Base-by-base conservation (phyloP, 2,329 filamentous ascomycete genomes). In the Neurospora sp. region DNA sequence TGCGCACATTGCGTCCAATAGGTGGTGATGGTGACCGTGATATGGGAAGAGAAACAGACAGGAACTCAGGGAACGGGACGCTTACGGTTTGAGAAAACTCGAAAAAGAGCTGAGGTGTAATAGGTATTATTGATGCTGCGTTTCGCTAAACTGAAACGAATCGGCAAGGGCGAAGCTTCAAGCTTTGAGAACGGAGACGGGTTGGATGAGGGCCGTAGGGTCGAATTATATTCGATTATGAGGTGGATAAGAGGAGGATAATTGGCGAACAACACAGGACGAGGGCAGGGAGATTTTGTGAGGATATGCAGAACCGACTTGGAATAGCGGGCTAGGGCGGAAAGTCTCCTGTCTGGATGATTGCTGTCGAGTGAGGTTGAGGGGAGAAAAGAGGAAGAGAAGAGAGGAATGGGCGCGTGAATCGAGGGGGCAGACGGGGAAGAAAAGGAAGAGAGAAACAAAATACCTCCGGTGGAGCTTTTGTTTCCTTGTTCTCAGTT, bases 251-350 rank as follows among this genome's bases (percentile, higher is more conserved):
- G 28, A 58, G 67, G 11, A 38, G 52, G 15, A 17, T 15, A 62
- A 62, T 33, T 62, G 52, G 70, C 69, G 74, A 75, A 75, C 74
- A 74, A 75, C 74, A 75, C 74, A 74, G 72, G 74, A 75, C 74
- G 70, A 40, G 70, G 68, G 33, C 68, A 70, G 67, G 67, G 38
- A 70, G 69, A 70, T 67, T 38, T 43, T 68, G 69, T 62, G 67
- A 66, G 72, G 43, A 52, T 52, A 71, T 43, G 69, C 70, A 68
- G 69, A 69, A 71, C 70, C 69, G 72, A 71, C 69, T 69, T 68
- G 70, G 68, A 66, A 66, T 69, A 33, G 70, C 36, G 68, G 69
- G 69, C 46, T 68, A 66, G 70, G 71, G 23, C 23, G 28, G 52
- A 62, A 69, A 69, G 72, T 73, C 70, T 73, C 73, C 72, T 72